phyloP scores from a whole-genome alignment of 495 filamentous ascomycete species.

The Podospora appendiculata region DNA sequence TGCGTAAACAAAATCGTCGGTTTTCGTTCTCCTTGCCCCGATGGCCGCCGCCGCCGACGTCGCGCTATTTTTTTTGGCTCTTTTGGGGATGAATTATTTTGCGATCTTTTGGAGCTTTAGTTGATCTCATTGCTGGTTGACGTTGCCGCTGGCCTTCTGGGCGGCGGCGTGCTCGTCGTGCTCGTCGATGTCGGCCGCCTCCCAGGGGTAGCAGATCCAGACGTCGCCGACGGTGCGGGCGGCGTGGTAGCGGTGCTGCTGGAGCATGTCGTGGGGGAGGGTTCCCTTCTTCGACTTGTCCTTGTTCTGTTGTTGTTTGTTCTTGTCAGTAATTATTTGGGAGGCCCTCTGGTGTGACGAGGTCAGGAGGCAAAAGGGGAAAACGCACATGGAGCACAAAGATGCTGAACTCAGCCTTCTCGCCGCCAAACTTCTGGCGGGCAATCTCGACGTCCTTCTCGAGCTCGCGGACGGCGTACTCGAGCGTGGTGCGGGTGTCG shows the following conservation, averaged over 20 bases:
- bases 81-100: neutral
- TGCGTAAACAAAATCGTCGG: neutral
- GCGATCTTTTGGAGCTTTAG: neutral
- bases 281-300: slow-evolving; percentile 89
- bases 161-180: slow-evolving; percentile 63
- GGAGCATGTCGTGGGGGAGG: slow-evolving; percentile 74
- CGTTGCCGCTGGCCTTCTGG: neutral
- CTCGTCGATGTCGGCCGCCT: slow-evolving; percentile 91
- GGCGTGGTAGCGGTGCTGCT: slow-evolving; percentile 70
- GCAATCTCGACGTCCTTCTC: slow-evolving; percentile 91
- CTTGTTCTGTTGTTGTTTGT: slow-evolving; percentile 61
- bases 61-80: neutral
- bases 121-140: neutral
- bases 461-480: slow-evolving; percentile 93
- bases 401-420: slow-evolving; percentile 80
- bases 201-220: slow-evolving; percentile 99
- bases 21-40: neutral
- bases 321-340: neutral
- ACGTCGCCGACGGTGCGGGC: slow-evolving; percentile 82
- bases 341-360: neutral
- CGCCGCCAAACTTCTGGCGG: slow-evolving; percentile 58
- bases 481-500: slow-evolving; percentile 92
- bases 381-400: slow-evolving; percentile 88
- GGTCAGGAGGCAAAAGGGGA: neutral
- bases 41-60: neutral